Evolutionary conservation across 2,329 filamentous ascomycete genomes (phyloP).

Genomic region (Trichophyton verrucosum): DNA sequence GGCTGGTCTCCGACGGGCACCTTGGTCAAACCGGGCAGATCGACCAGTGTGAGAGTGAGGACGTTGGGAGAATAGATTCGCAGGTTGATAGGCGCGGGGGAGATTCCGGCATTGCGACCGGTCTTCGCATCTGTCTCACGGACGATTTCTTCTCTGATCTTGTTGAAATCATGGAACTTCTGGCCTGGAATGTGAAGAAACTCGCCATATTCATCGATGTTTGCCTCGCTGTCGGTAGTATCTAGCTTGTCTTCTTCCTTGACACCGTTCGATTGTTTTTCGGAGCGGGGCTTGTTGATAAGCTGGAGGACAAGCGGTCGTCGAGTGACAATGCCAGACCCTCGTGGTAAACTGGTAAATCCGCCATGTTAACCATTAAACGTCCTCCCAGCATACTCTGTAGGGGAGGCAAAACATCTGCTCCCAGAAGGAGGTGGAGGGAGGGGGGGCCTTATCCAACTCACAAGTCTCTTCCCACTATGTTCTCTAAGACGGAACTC

Average conservation of each 20-base stretch:
- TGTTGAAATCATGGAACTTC: conserved; percentile 96
- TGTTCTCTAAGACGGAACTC: conserved; percentile 97
- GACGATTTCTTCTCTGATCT: conserved; percentile 95
- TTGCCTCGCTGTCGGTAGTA: conserved; percentile 72
- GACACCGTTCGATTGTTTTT: conserved; percentile 59
- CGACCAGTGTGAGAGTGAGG: conserved; percentile 88
- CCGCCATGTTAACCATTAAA: neutral
- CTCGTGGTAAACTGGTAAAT: conserved; percentile 67
- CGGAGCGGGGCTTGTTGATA: conserved; percentile 66
- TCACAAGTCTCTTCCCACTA: conserved; percentile 97
- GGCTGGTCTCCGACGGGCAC: conserved; percentile 95
- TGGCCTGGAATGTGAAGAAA: conserved; percentile 95
- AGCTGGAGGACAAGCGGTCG: conserved; percentile 93
- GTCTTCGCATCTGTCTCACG: conserved; percentile 95
- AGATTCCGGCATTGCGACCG: conserved; percentile 91
- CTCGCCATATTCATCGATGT: conserved; percentile 94
- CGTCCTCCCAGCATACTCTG: conserved; percentile 6
- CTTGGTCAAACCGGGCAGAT: conserved; percentile 91
- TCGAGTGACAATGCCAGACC: conserved; percentile 92
- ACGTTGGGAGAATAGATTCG: conserved; percentile 98
- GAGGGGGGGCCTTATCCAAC: conserved; percentile 25
- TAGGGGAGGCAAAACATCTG: neutral
- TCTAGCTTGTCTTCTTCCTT: conserved; percentile 51
- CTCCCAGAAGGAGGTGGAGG: neutral
- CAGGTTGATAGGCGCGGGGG: conserved; percentile 90